Evolutionary conservation across 345 rosid genomes (phyloP), one percentile per base, ranked within the genome.

Genomic region (Murraya paniculata): DNA sequence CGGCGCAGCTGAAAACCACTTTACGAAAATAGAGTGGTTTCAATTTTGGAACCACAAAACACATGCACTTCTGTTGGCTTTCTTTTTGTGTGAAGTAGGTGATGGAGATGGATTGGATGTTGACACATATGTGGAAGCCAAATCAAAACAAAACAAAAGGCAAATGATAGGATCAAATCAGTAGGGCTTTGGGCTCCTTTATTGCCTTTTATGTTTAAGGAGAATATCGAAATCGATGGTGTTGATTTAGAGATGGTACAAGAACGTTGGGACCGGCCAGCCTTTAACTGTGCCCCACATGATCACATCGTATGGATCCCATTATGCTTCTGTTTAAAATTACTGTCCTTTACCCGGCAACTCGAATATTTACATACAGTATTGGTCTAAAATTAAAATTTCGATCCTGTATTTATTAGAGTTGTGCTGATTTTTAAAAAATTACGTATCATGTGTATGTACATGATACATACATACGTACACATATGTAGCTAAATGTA

Each of bases 1-100:
- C 83, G 87, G 87, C 87, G 87, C 64, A 36, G 76, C 57, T 2
- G 38, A 59, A 82, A 77, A 81, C 87, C 83, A 33, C 67, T n/a
- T 62, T 25, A 31, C 16, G 1, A n/a, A 59, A 59, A 68, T 4
- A 71, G 74, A 45, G 78, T n/a, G 80, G 86, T 80, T 83, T 83
- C 79, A 38, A 67, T 27, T 73, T 59, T 55, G 59, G 45, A 66
- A 76, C 27, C 39, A 38, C 72, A 68, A 68, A 67, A 19, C 39
- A 71, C 71, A 78, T 53, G 81, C 73, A 22, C 39, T 18, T 28
- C 45, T 72, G n/a, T 31, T 30, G 21, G 65, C 22, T n/a, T 64
- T 36, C 22, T 5, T 79, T 53, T 36, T 9, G 6, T 7, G 24
- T 61, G 65, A 28, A 10, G 3, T 72, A 68, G 69, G 31, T 61